Base-by-base conservation (phyloP, 2,329 filamentous ascomycete genomes). In the Fusarium sacchari region DNA sequence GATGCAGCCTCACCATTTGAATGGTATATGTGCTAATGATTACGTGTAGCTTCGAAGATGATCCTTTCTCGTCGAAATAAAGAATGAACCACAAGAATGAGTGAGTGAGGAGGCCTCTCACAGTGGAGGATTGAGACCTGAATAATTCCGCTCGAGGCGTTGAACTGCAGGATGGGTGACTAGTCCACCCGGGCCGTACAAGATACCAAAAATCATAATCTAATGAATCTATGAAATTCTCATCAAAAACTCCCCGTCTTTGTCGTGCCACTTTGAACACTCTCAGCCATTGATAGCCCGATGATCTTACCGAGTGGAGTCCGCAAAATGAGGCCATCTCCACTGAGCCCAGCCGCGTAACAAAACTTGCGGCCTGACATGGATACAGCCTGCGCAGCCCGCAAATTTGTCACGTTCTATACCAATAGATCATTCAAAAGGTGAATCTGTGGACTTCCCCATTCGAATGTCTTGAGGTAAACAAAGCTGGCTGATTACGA, bases 301-400 rank as follows among this genome's bases (percentile, higher is more conserved):
- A 3, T 22, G 26, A 17, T 30, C 20, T 17, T 22, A 2, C 14
- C 8, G 0, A 30, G 44, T 47, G 44, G 44, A 47, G 26, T n/a
- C 44, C 22, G 26, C 44, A 55, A 58, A 71, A 67, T 72, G 69
- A 72, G 69, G 69, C 69, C 69, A 72, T 63, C 69, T 55, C 63
- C 36, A 47, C 44, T 12, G 28, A 28, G 42, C 56, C 46, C 64
- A 55, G 64, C 64, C 69, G 69, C 64, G 64, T 65, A 53, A 63
- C 5, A 26, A 39, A 39, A n/a, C 17, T 42, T 28, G 37, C n/a
- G 50, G 60, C 28, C 49, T 20, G 34, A 61, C 57, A 64, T 64
- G 69, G 53, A 64, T 57, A 20, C 36, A 44, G 49, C 64, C 14
- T 60, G 64, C 6, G 22, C 1, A 36, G n/a, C 46, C 22, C n/a